phyloP scores from a whole-genome alignment of 2,329 filamentous ascomycete genomes.

The Exophiala sideris region DNA sequence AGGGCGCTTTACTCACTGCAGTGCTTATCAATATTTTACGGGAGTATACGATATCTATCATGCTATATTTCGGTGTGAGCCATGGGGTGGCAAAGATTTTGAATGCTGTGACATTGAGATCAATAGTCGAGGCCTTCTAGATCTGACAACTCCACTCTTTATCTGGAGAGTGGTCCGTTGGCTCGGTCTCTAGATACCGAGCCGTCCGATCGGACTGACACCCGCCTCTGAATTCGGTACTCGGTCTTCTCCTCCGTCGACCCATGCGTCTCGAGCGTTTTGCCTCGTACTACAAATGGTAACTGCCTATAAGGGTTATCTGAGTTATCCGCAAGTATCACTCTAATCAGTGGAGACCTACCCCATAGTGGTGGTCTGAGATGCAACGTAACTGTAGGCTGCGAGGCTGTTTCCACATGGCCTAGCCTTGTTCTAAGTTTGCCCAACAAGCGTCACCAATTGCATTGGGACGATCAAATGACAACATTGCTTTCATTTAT shows the following conservation, averaged over 20 bases:
- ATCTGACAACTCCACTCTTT: too few relatives aligned
- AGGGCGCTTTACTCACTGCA: background rate
- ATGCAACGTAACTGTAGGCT: background rate
- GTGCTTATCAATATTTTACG: background rate
- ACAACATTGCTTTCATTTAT: background rate
- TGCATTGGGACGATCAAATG: background rate
- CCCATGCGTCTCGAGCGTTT: background rate
- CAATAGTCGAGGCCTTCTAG: too few relatives aligned
- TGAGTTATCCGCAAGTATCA: background rate
- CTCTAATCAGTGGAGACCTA: background rate
- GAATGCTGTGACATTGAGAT: too few relatives aligned
- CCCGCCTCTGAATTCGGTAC: background rate
- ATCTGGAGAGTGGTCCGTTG: background rate
- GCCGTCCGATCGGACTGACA: background rate
- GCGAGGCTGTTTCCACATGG: background rate
- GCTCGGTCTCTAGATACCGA: background rate
- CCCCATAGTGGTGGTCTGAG: background rate
- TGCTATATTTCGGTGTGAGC: too few relatives aligned
- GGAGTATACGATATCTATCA: too few relatives aligned
- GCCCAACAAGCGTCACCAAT: background rate
- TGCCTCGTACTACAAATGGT: background rate
- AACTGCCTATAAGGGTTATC: background rate
- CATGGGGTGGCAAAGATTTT: too few relatives aligned
- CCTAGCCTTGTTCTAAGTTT: background rate
- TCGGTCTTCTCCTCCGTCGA: background rate